A percentile compares a stretch with the other conserved stretches of the same genome.
phyloP scores from a whole-genome alignment of 176 grass and related monocot genomes.

The Zoysia japonica region DNA sequence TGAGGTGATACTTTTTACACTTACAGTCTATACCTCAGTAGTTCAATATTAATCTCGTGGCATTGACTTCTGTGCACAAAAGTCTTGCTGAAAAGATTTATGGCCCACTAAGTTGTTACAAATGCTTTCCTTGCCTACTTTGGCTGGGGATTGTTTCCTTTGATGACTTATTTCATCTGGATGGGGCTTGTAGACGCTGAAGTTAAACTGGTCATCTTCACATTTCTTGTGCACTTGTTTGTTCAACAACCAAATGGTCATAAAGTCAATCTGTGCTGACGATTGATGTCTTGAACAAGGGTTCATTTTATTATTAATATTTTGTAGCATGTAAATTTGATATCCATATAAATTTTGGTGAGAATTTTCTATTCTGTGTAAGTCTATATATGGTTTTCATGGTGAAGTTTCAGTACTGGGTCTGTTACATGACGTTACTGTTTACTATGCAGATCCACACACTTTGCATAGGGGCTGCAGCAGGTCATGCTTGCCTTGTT shows the following conservation, averaged over 20 bases:
- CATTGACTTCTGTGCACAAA: background rate
- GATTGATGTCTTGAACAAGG: conserved; percentile 26
- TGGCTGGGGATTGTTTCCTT: background rate
- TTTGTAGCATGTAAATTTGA: conserved; percentile 16
- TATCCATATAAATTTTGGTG: conserved; percentile 16
- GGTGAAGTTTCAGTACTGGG: conserved; percentile 11
- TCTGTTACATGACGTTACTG: background rate
- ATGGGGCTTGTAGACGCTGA: background rate
- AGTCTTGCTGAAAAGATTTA: conserved; percentile 1
- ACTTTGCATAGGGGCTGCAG: conserved; percentile 72
- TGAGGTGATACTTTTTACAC: conserved; percentile 56
- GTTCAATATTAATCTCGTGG: conserved; percentile 11
- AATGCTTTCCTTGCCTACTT: background rate
- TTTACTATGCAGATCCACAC: conserved; percentile 76
- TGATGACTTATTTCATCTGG: conserved; percentile 12
- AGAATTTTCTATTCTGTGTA: background rate
- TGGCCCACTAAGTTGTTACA: conserved; percentile 13
- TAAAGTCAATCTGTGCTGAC: background rate
- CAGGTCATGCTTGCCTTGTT: conserved; percentile 86
- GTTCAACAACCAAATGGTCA: conserved; percentile 10
- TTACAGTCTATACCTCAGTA: conserved; percentile 21
- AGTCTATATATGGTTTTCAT: background rate
- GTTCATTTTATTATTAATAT: conserved; percentile 19
- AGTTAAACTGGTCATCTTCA: background rate
- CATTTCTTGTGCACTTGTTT: conserved; percentile 24